A percentile compares a stretch with the other conserved stretches of the same genome.
Evolutionary conservation across 2,329 filamentous ascomycete genomes (phyloP).

Genomic region (Aureobasidium sp.): DNA sequence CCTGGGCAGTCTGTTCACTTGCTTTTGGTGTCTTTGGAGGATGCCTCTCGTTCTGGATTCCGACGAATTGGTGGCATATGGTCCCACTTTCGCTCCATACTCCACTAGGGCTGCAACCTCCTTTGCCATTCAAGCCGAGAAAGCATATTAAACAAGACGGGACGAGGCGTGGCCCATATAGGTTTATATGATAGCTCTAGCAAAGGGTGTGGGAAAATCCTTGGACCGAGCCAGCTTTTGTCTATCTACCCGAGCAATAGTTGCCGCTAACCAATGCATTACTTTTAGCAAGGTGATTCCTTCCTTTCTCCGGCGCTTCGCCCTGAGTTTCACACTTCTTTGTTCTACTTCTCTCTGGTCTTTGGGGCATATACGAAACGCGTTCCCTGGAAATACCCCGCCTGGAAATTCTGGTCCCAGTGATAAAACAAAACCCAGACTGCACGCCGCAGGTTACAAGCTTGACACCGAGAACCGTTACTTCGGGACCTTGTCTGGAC

Average conservation of each 20-base stretch:
- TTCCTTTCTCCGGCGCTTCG: background rate
- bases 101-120: background rate
- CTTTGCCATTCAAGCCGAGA: background rate
- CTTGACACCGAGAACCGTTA: slow-evolving; percentile 1
- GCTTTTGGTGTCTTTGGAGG: background rate
- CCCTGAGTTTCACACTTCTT: background rate
- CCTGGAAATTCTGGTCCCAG: background rate
- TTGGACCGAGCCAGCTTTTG: background rate
- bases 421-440: background rate
- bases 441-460: slow-evolving; percentile 1
- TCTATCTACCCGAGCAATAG: background rate
- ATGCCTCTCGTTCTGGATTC: background rate
- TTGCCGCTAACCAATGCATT: background rate
- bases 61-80: background rate
- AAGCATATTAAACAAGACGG: background rate
- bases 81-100: background rate
- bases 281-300: background rate
- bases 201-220: background rate
- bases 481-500: background rate
- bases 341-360: background rate
- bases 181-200: background rate
- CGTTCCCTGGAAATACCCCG: background rate
- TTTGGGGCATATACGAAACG: background rate
- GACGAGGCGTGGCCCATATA: background rate
- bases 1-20: background rate